These are phyloP conservation scores for Jatropha multifida DNA, from an alignment of 441 rosid species.

Conservation along the genomic window DNA sequence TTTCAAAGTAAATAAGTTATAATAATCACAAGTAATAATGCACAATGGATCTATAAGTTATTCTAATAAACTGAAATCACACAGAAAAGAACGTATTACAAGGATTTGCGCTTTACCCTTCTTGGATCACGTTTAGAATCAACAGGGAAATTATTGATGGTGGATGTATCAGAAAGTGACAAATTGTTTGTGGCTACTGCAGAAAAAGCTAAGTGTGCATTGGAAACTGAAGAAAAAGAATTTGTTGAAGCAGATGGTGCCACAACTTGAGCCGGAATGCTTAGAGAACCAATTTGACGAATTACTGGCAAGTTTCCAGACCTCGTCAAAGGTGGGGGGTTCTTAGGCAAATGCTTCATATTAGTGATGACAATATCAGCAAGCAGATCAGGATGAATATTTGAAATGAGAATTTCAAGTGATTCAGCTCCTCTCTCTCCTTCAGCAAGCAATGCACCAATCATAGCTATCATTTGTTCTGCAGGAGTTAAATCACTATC, in stretches of 20 bases:
- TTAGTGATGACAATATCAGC: constrained; percentile 98
- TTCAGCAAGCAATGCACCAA: constrained; percentile 99
- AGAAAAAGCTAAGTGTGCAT: constrained; percentile 43
- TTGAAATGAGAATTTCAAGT: constrained; percentile 87
- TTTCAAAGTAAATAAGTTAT: constrained; percentile 7
- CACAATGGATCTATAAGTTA: constrained; percentile 2
- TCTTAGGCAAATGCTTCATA: constrained; percentile 95
- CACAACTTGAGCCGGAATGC: constrained; percentile 49
- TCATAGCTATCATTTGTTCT: constrained; percentile 98
- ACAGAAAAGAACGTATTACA: constrained; percentile 12
- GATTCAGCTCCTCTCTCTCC: constrained; percentile 99
- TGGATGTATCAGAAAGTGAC: constrained; percentile 46
- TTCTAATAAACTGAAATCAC: constrained; percentile 6
- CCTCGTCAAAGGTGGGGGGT: constrained; percentile 61
- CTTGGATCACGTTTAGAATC: constrained; percentile 98
- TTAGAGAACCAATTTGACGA: constrained; percentile 42
- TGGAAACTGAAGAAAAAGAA: constrained; percentile 45
- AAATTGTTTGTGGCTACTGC: constrained; percentile 41
- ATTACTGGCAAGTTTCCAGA: constrained; percentile 41
- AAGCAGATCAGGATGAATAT: constrained; percentile 95
- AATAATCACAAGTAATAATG: background rate
- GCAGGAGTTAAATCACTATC: constrained; percentile 85
- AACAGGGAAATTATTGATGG: constrained; percentile 41
- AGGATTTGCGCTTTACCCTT: constrained; percentile 57
- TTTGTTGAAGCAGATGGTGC: constrained; percentile 39